These are phyloP conservation scores for Cephaloascus fragrans DNA, from an alignment of 805 yeast genomes.

Conservation along the genomic window DNA sequence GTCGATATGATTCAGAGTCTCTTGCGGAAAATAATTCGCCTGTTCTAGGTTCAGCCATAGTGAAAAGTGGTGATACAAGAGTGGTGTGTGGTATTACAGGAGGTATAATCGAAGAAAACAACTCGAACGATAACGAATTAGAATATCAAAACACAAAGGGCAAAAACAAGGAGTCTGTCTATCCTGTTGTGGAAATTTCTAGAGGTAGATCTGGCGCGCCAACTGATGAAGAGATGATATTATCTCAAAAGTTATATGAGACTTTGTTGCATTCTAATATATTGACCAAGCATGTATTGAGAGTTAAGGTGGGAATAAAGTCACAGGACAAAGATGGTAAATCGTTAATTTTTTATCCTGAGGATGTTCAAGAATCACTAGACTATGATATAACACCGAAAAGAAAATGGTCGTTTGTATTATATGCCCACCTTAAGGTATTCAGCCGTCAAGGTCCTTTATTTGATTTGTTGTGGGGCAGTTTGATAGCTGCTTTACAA, in stretches of 20 bases:
- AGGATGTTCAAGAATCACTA: constrained; percentile 18
- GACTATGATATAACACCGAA: constrained; percentile 22
- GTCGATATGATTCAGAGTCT: neutral
- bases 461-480: constrained; percentile 66
- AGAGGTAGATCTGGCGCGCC: constrained; percentile 77
- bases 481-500: constrained; percentile 53
- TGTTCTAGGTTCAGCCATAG: constrained; percentile 58
- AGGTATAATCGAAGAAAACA: constrained; percentile 49
- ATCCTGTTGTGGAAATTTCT: constrained; percentile 68
- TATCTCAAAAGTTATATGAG: constrained; percentile 59
- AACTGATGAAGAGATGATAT: constrained; percentile 73
- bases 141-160: constrained; percentile 12
- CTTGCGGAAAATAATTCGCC: constrained; percentile 1
- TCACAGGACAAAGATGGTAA: constrained; percentile 40
- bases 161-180: constrained; percentile 32
- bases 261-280: constrained; percentile 47
- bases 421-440: constrained; percentile 67
- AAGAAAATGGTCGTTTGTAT: constrained; percentile 43
- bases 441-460: constrained; percentile 77
- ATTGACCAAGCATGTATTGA: constrained; percentile 38
- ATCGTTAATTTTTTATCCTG: constrained; percentile 35
- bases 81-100: constrained; percentile 66
- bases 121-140: constrained; percentile 27
- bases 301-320: constrained; percentile 46
- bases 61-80: constrained; percentile 63